A percentile compares a stretch with the other conserved stretches of the same genome.
Conservation (phyloP, 2,329 filamentous ascomycete species). For the Tolypocladium ovalisporum region DNA sequence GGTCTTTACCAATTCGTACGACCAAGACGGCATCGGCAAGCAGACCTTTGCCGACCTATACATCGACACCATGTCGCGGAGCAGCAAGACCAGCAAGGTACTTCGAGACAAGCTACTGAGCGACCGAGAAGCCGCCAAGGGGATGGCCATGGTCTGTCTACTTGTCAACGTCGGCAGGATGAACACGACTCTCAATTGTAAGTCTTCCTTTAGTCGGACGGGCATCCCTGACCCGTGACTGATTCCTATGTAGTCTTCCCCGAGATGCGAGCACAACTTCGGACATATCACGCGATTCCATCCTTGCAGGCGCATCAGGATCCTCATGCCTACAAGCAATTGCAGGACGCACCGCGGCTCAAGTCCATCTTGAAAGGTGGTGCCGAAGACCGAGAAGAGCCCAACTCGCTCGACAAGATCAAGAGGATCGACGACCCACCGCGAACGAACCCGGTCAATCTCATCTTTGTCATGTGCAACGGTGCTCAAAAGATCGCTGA, state of each 20-base stretch:
- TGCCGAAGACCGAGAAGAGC: slow-evolving; percentile 80
- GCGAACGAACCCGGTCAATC: slow-evolving; percentile 92
- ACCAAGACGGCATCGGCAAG: slow-evolving; percentile 45
- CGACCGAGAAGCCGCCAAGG: slow-evolving; percentile 83
- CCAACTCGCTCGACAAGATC: slow-evolving; percentile 72
- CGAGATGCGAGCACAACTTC: slow-evolving; percentile 94
- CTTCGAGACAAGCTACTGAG: slow-evolving; percentile 91
- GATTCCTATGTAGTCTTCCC: slow-evolving; percentile 64
- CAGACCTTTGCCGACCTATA: slow-evolving; percentile 91
- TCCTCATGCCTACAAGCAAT: slow-evolving; percentile 90
- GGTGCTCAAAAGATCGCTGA: slow-evolving; percentile 88
- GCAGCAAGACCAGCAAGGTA: slow-evolving; percentile 98
- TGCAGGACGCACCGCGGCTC: slow-evolving; percentile 89
- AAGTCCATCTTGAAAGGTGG: slow-evolving; percentile 97
- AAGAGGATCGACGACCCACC: slow-evolving; percentile 49
- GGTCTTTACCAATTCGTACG: slow-evolving; percentile 89
- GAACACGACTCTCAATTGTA: slow-evolving; percentile 98
- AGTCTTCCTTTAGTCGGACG: slow-evolving; percentile 17
- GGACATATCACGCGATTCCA: slow-evolving; percentile 96
- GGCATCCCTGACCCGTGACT: slow-evolving; percentile 7
- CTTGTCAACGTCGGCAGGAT: slow-evolving; percentile 95
- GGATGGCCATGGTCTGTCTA: slow-evolving; percentile 98
- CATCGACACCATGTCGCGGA: slow-evolving; percentile 96
- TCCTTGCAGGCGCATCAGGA: slow-evolving; percentile 93
- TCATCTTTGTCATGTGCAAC: slow-evolving; percentile 89